Evolutionary conservation across 768 basidiomycete species (phyloP).

Genomic region (Calvatia gigantea): DNA sequence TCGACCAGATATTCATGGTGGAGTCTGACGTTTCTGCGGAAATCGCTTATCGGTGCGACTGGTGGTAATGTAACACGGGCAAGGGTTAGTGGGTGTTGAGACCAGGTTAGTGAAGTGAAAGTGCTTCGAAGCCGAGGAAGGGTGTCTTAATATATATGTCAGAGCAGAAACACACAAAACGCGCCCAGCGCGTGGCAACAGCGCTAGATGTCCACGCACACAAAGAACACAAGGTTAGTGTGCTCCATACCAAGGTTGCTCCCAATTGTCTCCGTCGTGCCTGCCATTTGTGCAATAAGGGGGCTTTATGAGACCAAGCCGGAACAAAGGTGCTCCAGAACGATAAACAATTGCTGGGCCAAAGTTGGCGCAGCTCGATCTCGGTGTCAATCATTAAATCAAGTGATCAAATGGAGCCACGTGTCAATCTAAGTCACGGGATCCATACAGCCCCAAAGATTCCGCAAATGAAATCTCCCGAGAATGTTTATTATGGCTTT

Average conservation of each 20-base stretch:
- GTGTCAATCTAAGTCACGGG: slow-evolving; percentile 5
- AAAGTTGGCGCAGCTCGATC: background rate
- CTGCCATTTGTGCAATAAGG: background rate
- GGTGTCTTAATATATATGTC: background rate
- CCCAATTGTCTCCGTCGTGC: background rate
- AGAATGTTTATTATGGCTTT: slow-evolving; percentile 8
- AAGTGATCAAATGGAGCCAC: too few relatives aligned
- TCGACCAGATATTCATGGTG: slow-evolving; percentile 8
- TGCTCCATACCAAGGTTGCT: background rate
- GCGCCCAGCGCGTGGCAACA: slow-evolving; percentile 1
- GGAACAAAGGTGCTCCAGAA: too few relatives aligned
- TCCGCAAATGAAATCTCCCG: background rate
- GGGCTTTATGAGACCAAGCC: background rate
- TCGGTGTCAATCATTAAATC: too few relatives aligned
- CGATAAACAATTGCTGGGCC: background rate
- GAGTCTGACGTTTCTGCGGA: background rate
- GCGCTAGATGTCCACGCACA: background rate
- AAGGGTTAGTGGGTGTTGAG: background rate
- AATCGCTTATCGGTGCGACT: background rate
- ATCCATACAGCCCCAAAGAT: background rate
- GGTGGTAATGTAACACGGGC: background rate
- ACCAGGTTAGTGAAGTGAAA: background rate
- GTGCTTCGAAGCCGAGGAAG: background rate
- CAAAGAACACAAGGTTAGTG: background rate
- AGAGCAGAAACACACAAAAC: background rate